Evolutionary conservation across 116 monocot species (phyloP).

Genomic region (Posidonia oceanica): DNA sequence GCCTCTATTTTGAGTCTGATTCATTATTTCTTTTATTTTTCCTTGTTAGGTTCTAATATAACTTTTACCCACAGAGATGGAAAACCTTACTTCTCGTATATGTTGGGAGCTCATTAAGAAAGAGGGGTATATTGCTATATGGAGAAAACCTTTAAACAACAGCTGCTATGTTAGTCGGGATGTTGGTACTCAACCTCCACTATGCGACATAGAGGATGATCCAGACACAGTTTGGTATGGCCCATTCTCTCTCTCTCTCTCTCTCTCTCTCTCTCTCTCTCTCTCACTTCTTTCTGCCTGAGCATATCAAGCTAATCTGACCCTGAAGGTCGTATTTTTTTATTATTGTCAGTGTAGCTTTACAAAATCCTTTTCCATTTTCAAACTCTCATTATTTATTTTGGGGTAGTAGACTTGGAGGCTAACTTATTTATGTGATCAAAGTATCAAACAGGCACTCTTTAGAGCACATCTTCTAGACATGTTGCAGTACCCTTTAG

Average conservation of each 20-base stretch:
- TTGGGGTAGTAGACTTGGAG: too few relatives aligned
- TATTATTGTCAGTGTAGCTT: too few relatives aligned
- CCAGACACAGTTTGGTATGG: constrained; percentile 74
- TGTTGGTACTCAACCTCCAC: constrained; percentile 39
- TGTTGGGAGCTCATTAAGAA: constrained; percentile 95
- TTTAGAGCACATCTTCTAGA: too few relatives aligned
- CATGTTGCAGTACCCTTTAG: too few relatives aligned
- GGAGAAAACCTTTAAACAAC: constrained; percentile 87
- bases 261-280: background rate
- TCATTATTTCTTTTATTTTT: background rate
- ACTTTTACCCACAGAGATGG: constrained; percentile 52
- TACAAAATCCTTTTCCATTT: too few relatives aligned
- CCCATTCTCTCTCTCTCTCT: background rate
- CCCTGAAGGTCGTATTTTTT: too few relatives aligned
- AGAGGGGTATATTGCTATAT: constrained; percentile 92
- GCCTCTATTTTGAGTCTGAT: background rate
- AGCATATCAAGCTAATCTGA: too few relatives aligned
- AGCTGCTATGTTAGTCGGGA: constrained; percentile 53
- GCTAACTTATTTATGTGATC: too few relatives aligned
- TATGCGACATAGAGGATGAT: constrained; percentile 69
- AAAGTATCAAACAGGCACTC: too few relatives aligned
- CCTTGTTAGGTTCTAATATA: constrained; percentile 1
- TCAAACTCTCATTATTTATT: too few relatives aligned
- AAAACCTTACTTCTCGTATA: constrained; percentile 60
- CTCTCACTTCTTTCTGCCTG: background rate